Evolutionary conservation across 805 yeast genomes (phyloP), one percentile per base, ranked within the genome.

Genomic region (Cephaloascus albidus): DNA sequence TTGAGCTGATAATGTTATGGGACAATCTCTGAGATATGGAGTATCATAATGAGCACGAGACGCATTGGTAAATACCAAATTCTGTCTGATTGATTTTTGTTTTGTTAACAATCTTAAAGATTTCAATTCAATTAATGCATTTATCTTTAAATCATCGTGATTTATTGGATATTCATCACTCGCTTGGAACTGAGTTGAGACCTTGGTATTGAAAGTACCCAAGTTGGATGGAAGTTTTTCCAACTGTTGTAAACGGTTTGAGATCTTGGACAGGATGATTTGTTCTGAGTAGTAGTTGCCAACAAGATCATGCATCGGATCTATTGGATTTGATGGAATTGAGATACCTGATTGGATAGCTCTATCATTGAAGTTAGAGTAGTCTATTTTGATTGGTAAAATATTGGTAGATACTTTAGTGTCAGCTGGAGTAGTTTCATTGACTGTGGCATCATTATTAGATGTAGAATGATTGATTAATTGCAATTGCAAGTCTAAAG

Each of bases 31-130:
- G 41, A 82, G 57, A 31, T 62, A 60, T 4, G 75, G 74, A 42
- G 72, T 68, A 38, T 65, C 63, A 45, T 73, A 72, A 49, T 81
- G 81, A 4, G 82, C 72, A 50, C 71, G 73, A 32, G 71, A 65
- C 10, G 81, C 73, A 32, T 71, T 67, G 35, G 67, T 65, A 20
- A 67, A 60, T n/a, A 83, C 56, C 18, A 85, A 54, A 44, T 67
- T 70, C 51, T 79, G 81, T 54, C 86, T 78, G 38, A 83, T 47
- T 41, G 75, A 76, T 52, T 84, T 85, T 54, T 85, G 95, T 47
- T 79, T 76, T 1, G 83, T 68, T 40, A 85, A 63, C 3, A 83
- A 55, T 47, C 79, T 75, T 42, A 85, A 62, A 2, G 84, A 65
- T 54, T 83, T 85, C 49, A 85, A 61, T 58, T 85, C 95, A 33